Evolutionary conservation across 352 stramenopile genomes (phyloP).

Genomic region (Phytophthora melonis): DNA sequence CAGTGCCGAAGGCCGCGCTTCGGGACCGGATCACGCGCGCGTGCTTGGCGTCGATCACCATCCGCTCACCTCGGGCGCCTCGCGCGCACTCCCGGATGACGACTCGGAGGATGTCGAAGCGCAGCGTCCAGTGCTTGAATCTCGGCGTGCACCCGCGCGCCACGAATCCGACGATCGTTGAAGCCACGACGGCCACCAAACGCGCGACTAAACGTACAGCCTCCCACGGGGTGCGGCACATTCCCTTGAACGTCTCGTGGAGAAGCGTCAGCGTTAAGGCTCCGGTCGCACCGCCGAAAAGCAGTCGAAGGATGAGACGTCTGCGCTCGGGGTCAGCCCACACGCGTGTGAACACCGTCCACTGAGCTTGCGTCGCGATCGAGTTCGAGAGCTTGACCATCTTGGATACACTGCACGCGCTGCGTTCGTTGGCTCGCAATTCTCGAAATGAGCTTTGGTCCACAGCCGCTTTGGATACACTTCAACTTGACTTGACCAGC

Average conservation of each 20-base stretch:
- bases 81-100: slow-evolving; percentile 38
- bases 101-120: slow-evolving; percentile 48
- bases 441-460: slow-evolving; percentile 18
- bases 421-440: slow-evolving; percentile 5
- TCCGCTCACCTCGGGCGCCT: slow-evolving; percentile 35
- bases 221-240: slow-evolving; percentile 48
- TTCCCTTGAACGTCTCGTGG: slow-evolving; percentile 29
- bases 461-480: neutral
- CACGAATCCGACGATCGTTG: slow-evolving; percentile 32
- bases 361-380: slow-evolving; percentile 20
- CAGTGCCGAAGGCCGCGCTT: slow-evolving; percentile 38
- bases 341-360: slow-evolving; percentile 9
- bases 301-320: slow-evolving; percentile 24
- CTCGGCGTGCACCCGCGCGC: slow-evolving; percentile 40
- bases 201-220: slow-evolving; percentile 29
- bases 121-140: slow-evolving; percentile 59
- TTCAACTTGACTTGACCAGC: slow-evolving; percentile 19
- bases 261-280: slow-evolving; percentile 25
- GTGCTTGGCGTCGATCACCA: slow-evolving; percentile 41
- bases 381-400: slow-evolving; percentile 19
- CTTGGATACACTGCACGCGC: neutral
- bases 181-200: slow-evolving; percentile 23
- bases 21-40: slow-evolving; percentile 45
- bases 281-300: slow-evolving; percentile 30
- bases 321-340: slow-evolving; percentile 25